Conservation (phyloP, 352 stramenopile species). For the Pythium brachiatum region DNA sequence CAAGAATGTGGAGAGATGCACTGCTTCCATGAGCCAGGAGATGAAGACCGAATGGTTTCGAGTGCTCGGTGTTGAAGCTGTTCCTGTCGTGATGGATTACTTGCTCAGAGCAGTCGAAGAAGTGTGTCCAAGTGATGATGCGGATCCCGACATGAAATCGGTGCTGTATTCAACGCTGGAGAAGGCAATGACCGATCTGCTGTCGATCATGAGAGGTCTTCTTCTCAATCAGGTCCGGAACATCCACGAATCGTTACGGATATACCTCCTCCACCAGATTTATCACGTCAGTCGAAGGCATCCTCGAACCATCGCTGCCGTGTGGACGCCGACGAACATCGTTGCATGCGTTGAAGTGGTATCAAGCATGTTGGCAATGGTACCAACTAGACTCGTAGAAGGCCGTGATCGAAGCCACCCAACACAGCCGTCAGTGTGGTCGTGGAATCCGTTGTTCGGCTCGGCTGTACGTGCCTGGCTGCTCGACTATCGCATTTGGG, state of each 20-base stretch:
- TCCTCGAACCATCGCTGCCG: conserved; percentile 26
- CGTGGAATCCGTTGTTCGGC: conserved; percentile 72
- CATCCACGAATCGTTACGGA: conserved; percentile 30
- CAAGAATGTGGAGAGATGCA: conserved; percentile 48
- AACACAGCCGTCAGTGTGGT: conserved; percentile 63
- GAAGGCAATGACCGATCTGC: conserved; percentile 40
- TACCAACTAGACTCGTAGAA: conserved; percentile 26
- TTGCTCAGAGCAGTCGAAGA: conserved; percentile 33
- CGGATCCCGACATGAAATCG: neutral
- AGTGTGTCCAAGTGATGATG: conserved; percentile 11
- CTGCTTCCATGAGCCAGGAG: conserved; percentile 29
- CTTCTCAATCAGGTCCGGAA: conserved; percentile 37
- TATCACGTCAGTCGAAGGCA: conserved; percentile 58
- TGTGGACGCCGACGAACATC: conserved; percentile 70
- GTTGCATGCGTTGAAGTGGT: conserved; percentile 70
- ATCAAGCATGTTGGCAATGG: conserved; percentile 46
- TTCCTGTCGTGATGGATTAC: conserved; percentile 64
- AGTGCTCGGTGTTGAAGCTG: conserved; percentile 45
- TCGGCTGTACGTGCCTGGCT: conserved; percentile 60
- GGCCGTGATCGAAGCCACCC: conserved; percentile 40
- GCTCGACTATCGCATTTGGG: conserved; percentile 72
- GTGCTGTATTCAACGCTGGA: conserved; percentile 1
- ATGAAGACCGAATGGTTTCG: conserved; percentile 51
- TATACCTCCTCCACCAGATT: conserved; percentile 68
- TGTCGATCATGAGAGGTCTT: conserved; percentile 69